phyloP scores from a whole-genome alignment of 441 rosid genomes.

The Pelargonium australe region DNA sequence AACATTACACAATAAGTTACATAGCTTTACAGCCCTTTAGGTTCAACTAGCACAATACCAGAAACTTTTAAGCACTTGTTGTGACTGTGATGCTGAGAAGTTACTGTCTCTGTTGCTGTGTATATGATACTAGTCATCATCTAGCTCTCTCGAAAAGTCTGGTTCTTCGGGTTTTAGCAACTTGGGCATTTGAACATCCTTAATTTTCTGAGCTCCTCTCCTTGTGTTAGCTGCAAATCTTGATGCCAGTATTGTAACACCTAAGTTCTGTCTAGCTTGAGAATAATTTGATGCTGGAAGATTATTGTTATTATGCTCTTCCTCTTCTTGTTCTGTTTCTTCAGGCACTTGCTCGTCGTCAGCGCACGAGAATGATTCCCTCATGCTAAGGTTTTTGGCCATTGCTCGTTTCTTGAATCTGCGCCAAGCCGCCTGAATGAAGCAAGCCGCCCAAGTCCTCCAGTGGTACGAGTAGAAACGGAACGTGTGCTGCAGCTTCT shows the following conservation, averaged over 20 bases:
- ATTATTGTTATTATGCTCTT: not conserved
- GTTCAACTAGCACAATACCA: too few species aligned
- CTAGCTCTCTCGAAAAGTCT: slow-evolving; percentile 16
- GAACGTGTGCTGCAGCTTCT: slow-evolving; percentile 7
- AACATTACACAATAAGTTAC: too few species aligned
- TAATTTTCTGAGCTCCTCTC: slow-evolving; percentile 18
- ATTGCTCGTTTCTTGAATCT: slow-evolving; percentile 1
- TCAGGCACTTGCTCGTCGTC: not conserved
- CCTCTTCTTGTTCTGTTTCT: slow-evolving; percentile 1
- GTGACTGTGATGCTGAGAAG: too few species aligned
- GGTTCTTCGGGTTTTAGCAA: slow-evolving; percentile 22
- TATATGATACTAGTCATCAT: not conserved
- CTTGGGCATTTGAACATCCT: slow-evolving; percentile 2
- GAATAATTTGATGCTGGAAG: not conserved
- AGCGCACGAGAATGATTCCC: slow-evolving; percentile 6
- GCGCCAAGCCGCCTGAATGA: slow-evolving; percentile 13
- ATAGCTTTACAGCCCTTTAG: too few species aligned
- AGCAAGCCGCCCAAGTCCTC: slow-evolving; percentile 15
- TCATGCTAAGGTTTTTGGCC: slow-evolving; percentile 7
- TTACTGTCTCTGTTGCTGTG: too few species aligned
- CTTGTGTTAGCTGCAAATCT: slow-evolving; percentile 22
- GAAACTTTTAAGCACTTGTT: too few species aligned
- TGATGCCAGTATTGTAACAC: slow-evolving; percentile 20
- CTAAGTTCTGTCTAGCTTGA: slow-evolving; percentile 17
- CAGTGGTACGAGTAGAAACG: slow-evolving; percentile 2